Base-by-base conservation (phyloP, 2,329 filamentous ascomycete species). In the Cytospora schulzeri region DNA sequence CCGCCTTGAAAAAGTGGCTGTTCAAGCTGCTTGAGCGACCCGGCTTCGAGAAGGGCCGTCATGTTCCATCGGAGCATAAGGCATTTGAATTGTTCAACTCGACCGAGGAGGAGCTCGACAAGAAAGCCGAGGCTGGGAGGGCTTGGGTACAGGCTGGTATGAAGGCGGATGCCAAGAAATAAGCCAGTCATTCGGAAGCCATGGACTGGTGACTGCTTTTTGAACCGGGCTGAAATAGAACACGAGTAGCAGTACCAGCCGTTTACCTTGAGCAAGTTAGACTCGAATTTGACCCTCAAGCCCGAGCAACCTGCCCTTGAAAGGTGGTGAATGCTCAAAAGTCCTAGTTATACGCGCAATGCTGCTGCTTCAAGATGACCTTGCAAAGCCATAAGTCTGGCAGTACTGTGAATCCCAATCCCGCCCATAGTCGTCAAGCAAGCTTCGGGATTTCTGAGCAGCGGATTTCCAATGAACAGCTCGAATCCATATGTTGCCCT, bases 1-100 rank as follows among this genome's bases (percentile, higher is more conserved):
- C 92, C 3, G 75, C 85, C 57, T 74, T 97, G 67, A 87, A 92
- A 72, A 86, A 86, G 45, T 97, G 93, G 93, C 83, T 94, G 67
- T 85, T 91, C 70, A 83, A 81, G 66, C 83, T 96, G 77, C 80
- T 88, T 19, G 81, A 85, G 68, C 84, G 92, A 1, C 87, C 89
- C 0, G 92, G 82, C 2, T 84, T 93, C 22, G 87, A 94, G 77
- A 91, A 89, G 76, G 93, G 89, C 15, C 78, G 85, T 57, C 82
- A 92, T 76, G 85, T 91, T 14, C 90, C 90, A 1, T 80, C 81
- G 17, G 83, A 76, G 38, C 83, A 91, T 70, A 88, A 83, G 72
- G 84, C 86, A 19, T 71, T 87, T 35, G 76, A 81, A 22, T 28
- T 62, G 51, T 65, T 74, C 35, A 70, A 74, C 59, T 65, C 76